Base-by-base conservation (phyloP, 2,329 filamentous ascomycete genomes). In the Fusarium equiseti region DNA sequence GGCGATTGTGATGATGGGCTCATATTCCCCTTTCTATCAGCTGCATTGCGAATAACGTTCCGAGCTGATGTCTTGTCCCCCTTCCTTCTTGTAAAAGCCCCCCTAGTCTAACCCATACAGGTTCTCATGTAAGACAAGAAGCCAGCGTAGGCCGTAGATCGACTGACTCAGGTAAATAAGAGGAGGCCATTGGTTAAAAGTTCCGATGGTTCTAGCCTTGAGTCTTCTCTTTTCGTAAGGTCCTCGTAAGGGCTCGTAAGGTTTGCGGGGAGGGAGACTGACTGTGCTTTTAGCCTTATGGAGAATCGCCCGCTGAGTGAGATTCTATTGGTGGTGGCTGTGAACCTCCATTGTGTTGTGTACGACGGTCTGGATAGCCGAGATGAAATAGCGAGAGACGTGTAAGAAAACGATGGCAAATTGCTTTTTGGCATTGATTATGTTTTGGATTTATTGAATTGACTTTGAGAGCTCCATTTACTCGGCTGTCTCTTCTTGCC, bases 401-500 rank as follows among this genome's bases (percentile, higher is more conserved):
- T 18, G 26, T 18, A 26, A 32, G 31, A 32, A 26, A 32, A 44
- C 26, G 11, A 44, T 31, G n/a, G 18, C 38, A 44, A 40, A 22
- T 62, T 52, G 15, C 20, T 52, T 61, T 31, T 44, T 35, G 26
- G 29, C 29, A n/a, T 31, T 56, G 40, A 29, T 16, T 22, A 29
- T 38, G 42, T 42, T 18, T 50, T 40, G 32, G 18, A 51, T 57
- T 60, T 11, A 63, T 59, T n/a, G 22, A 38, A 31, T 31, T 10
- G 12, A 18, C 9, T 18, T 27, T 27, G 27, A 11, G 9, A 11
- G 29, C 44, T 45, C 53, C 26, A 46, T 52, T 27, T 45, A 60
- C 61, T 55, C 54, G 16, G 38, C 63, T 15, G 77, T 79, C 80
- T 91, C 89, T 22, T 87, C 84, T 51, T 74, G 75, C 87, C 87